These are phyloP conservation scores for Neurospora sp. DNA, from an alignment of 495 filamentous ascomycete species.

Conservation along the genomic window DNA sequence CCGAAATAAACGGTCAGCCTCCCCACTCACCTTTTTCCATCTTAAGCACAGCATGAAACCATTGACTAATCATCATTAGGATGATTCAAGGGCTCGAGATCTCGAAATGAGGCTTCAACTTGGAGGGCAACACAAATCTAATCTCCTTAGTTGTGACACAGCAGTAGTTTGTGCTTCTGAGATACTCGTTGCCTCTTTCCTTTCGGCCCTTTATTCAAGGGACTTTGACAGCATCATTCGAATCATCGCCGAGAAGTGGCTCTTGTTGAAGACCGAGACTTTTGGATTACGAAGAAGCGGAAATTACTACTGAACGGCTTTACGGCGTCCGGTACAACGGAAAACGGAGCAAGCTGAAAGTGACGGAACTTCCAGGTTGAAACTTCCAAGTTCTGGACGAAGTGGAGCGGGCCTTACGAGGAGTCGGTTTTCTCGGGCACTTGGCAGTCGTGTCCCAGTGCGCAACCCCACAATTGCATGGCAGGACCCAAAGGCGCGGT, in stretches of 20 bases:
- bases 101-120: neutral
- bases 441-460: neutral
- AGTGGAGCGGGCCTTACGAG: neutral
- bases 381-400: neutral
- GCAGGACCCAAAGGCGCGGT: neutral
- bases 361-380: neutral
- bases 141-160: neutral
- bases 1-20: neutral
- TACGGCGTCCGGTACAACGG: neutral
- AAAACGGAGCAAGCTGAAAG: neutral
- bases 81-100: neutral
- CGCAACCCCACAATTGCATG: neutral
- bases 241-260: neutral
- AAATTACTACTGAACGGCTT: neutral
- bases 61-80: neutral
- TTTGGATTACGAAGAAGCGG: neutral
- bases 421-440: neutral
- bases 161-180: neutral
- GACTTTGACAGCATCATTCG: neutral
- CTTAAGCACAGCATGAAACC: neutral
- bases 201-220: neutral
- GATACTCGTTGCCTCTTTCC: neutral
- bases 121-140: neutral
- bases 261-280: neutral
- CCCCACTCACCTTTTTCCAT: neutral